These are phyloP conservation scores for Aspergillus intermedius DNA, from an alignment of 2,329 filamentous ascomycete genomes.

Conservation along the genomic window DNA sequence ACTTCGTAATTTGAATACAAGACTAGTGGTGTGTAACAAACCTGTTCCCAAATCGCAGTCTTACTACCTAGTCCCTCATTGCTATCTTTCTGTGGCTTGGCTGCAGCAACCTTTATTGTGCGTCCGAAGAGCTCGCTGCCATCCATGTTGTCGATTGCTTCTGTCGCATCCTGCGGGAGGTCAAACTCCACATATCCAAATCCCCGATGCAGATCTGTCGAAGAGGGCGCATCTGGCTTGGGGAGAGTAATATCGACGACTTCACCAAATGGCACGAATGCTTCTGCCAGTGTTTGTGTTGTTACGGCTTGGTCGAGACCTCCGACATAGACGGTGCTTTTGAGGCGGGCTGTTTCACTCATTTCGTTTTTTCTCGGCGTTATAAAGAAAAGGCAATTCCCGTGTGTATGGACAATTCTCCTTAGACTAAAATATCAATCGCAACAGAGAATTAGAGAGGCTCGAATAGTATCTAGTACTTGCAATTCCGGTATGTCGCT, in stretches of 20 bases:
- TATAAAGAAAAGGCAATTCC: not conserved
- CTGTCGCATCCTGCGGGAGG: conserved; percentile 73
- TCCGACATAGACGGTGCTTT: conserved; percentile 87
- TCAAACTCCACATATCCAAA: conserved; percentile 98
- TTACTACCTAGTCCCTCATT: conserved; percentile 86
- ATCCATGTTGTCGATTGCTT: conserved; percentile 99
- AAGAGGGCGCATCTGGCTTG: conserved; percentile 75
- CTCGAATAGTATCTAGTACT: too few relatives aligned
- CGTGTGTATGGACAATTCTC: too few relatives aligned
- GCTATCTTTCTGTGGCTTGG: conserved; percentile 83
- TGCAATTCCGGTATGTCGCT: not conserved
- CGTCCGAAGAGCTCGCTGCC: conserved; percentile 90
- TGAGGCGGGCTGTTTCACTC: conserved; percentile 76
- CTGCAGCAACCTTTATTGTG: conserved; percentile 83
- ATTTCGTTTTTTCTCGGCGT: conserved; percentile 42
- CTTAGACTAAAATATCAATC: not conserved
- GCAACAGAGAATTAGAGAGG: too few relatives aligned
- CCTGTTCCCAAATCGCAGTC: conserved; percentile 95
- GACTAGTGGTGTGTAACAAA: conserved; percentile 37
- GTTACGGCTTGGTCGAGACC: conserved; percentile 77
- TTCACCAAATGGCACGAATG: conserved; percentile 95
- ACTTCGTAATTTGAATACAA: conserved; percentile 1
- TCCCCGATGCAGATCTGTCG: conserved; percentile 73
- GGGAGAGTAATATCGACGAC: conserved; percentile 87
- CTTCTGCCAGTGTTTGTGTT: conserved; percentile 68